Evolutionary conservation across 768 basidiomycete genomes (phyloP), one percentile per base, ranked within the genome.

Genomic region (Boletus tomentosulus): DNA sequence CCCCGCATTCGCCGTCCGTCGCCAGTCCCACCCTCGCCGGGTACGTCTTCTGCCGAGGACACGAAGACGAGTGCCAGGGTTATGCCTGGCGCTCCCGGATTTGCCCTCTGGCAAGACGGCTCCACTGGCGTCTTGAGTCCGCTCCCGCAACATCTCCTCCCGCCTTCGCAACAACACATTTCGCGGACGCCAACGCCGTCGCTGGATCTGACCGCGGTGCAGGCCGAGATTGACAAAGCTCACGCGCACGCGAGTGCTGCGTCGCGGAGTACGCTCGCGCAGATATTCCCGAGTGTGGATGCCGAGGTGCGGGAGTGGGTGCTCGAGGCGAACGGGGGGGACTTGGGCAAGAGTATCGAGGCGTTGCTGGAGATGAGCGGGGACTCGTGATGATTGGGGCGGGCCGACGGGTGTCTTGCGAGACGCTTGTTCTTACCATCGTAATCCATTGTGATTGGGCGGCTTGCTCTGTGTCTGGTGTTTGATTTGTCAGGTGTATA

Each of bases 311-410:
- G 92, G 39, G 89, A 93, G 55, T 87, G 83, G 82, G 92, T 98
- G 34, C 72, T 96, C 54, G 93, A 96, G 66, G 92, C 90, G 43
- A 92, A 92, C 62, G 82, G 81, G 8, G 89, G 91, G 19, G 92
- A 97, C 73, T 66, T 97, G 53, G 93, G 92, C 39, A 83, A 81
- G 78, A 94, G 91, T 65, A 94, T 96, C 61, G 94, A 96, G 65
- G 82, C 78, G 46, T 66, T 93, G 56, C 71, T 93, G 65, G 91
- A 93, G 73, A 89, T 92, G 78, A 73, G 72, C 43, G 71, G 71
- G 41, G 67, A 65, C 4, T 58, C 62, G 24, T 69, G 51, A 46
- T 68, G 51, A 46, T 24, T 24, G 12, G 39, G 22, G 19, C 6
- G 1, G n/a, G n/a, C n/a, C 9, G 38, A 39, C 24, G 16, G 43